Percentiles rank a stretch among this genome's conserved stretches.
These are phyloP conservation scores for Phytophthora aleatoria DNA, from an alignment of 352 stramenopile species.

Conservation along the genomic window DNA sequence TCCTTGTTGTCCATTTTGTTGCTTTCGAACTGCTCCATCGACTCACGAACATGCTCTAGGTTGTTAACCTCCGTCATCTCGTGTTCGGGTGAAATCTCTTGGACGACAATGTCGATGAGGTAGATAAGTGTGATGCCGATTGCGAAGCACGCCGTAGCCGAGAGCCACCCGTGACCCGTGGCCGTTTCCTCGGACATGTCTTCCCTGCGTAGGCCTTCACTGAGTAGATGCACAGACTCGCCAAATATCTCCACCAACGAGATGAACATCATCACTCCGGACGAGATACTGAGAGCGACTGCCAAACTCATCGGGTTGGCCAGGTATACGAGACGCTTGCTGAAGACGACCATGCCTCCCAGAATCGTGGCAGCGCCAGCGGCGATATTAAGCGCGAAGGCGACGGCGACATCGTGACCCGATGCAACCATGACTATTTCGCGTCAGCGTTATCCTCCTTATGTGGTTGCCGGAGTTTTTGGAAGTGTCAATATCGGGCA, in stretches of 20 bases:
- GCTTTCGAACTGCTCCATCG: conserved; percentile 35
- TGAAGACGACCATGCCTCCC: conserved; percentile 59
- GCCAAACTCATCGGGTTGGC: conserved; percentile 56
- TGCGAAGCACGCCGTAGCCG: conserved; percentile 87
- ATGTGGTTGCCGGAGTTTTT: background rate
- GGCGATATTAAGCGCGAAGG: conserved; percentile 6
- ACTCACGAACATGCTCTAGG: conserved; percentile 36
- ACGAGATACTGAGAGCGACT: conserved; percentile 55
- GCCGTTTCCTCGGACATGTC: conserved; percentile 37
- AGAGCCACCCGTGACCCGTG: conserved; percentile 67
- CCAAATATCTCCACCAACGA: conserved; percentile 63
- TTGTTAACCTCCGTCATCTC: conserved; percentile 36
- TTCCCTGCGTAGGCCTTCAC: conserved; percentile 37
- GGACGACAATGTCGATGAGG: conserved; percentile 47
- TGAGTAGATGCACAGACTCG: conserved; percentile 40
- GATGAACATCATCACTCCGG: conserved; percentile 26
- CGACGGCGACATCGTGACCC: conserved; percentile 31
- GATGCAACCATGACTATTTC: conserved; percentile 32
- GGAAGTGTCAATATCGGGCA: background rate
- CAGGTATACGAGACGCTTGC: conserved; percentile 44
- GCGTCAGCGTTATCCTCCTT: background rate
- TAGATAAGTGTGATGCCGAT: conserved; percentile 72
- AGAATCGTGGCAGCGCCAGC: conserved; percentile 41
- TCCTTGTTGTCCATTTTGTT: conserved; percentile 11
- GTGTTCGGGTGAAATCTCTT: conserved; percentile 41